Base-by-base conservation (phyloP, 139 green algal species). In the Chlorella sorokiniana region DNA sequence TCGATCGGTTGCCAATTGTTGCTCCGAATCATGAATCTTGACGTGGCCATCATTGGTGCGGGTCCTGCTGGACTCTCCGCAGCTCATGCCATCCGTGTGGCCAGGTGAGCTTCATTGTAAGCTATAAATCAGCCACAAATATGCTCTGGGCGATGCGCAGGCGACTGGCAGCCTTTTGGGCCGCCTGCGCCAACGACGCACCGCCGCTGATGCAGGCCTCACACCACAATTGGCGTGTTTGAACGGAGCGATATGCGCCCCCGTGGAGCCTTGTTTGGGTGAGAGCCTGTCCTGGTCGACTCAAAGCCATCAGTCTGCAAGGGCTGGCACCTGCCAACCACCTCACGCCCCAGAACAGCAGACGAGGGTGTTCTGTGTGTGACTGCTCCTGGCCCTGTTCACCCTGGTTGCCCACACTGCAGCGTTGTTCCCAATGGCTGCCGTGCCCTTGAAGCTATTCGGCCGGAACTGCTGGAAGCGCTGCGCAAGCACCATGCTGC, bases 191-290 rank as follows among this genome's bases (percentile, higher is more conserved):
- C 48, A 11, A 11, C 11, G 11, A 56, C 48, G 11, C 16, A 16
- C 11, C 48, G 14, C 16, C 14, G 16, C 16, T 16, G 14, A 11
- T 56, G 48, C 48, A 56, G 48, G 11, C 48, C 48, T 56, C 14
- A 56, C 16, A 16, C 16, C 48, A 56, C 61, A 2, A 25, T 33
- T 10, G 69, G 42, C 27, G 69, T 61, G 14, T 42, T 61, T 59
- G 69, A 61, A 29, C 69, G 69, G 0, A 38, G 25, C 69, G 69
- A 76, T 38, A 10, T 62, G 4, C 44, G 44, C 27, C 69, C 42
- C 4, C 42, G 44, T 29, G 69, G 44, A 20, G 69, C 69, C 69
- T 56, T 29, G 40, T 77, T 77, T 45, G 69, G 69, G 48, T 56
- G 48, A 16, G 48, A 25, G 48, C 48, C 48, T 56, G 48, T 16